Conservation (phyloP, 805 yeast genomes). For the Wickerhamiella musiphila region DNA sequence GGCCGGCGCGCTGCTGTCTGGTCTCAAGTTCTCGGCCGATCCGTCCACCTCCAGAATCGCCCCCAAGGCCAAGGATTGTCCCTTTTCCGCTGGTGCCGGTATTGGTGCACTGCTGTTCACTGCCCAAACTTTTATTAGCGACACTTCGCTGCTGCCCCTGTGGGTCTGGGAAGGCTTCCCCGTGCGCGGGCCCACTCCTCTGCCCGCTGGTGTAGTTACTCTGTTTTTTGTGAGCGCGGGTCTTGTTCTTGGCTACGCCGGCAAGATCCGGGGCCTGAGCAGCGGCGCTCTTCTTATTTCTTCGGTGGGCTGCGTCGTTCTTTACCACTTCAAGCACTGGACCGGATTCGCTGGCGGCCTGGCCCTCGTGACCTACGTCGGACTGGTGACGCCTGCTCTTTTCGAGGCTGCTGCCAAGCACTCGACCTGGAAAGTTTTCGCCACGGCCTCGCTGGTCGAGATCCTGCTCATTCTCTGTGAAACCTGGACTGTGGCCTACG, state of each 20-base stretch:
- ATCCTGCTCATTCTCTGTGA: constrained; percentile 54
- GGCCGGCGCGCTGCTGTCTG: constrained; percentile 43
- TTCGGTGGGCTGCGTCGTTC: constrained; percentile 31
- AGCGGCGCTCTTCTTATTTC: constrained; percentile 27
- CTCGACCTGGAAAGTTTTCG: constrained; percentile 32
- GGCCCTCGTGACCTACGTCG: constrained; percentile 39
- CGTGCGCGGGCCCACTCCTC: constrained; percentile 68
- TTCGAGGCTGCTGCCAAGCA: constrained; percentile 40
- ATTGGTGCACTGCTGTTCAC: constrained; percentile 63
- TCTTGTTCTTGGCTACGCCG: constrained; percentile 27
- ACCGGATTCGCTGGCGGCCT: constrained; percentile 59
- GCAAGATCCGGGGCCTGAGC: constrained; percentile 17
- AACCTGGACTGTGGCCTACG: constrained; percentile 96
- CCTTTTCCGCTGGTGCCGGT: constrained; percentile 40
- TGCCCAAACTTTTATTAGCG: constrained; percentile 58
- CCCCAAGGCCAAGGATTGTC: constrained; percentile 1
- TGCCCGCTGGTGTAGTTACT: constrained; percentile 59
- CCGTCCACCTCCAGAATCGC: neutral
- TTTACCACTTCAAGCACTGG: constrained; percentile 48
- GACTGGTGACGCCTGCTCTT: constrained; percentile 41
- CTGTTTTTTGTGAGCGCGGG: constrained; percentile 46
- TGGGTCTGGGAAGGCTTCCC: constrained; percentile 98
- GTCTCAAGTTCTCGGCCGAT: no score
- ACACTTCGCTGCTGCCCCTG: constrained; percentile 67
- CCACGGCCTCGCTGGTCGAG: constrained; percentile 28